Conservation (phyloP, 768 basidiomycete genomes). For the Rhodotorula kratochvilovae region DNA sequence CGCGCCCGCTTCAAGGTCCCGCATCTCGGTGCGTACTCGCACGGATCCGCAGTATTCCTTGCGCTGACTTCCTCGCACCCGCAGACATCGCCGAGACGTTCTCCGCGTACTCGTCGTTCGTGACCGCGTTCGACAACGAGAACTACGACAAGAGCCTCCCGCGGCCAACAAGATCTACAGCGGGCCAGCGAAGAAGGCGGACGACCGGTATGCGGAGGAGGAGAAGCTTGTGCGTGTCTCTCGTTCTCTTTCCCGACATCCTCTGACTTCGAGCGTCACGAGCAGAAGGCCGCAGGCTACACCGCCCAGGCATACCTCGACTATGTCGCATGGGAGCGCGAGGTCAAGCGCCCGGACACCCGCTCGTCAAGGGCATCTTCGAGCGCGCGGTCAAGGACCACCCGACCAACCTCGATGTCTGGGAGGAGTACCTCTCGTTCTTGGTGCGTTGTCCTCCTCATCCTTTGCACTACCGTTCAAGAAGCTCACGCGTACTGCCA, state of each 20-base stretch:
- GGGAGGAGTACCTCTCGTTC: conserved; percentile 68
- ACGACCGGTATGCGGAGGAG: conserved; percentile 33
- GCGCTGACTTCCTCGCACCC: conserved; percentile 51
- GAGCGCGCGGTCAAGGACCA: conserved; percentile 37
- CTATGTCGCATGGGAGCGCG: conserved; percentile 44
- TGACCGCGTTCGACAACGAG: conserved; percentile 68
- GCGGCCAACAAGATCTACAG: conserved; percentile 68
- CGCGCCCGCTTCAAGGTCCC: conserved; percentile 68
- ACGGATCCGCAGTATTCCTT: neutral
- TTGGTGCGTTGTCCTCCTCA: conserved; percentile 51
- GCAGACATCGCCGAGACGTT: conserved; percentile 64
- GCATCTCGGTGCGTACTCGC: conserved; percentile 53
- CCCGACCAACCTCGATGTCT: conserved; percentile 46
- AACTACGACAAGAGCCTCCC: conserved; percentile 70
- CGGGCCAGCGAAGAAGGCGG: conserved; percentile 1
- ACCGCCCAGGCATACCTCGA: conserved; percentile 31
- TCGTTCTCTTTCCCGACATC: neutral
- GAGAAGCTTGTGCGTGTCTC: conserved; percentile 23
- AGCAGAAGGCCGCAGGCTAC: conserved; percentile 17
- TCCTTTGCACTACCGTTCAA: no score
- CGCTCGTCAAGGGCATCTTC: conserved; percentile 39
- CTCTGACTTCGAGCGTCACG: neutral
- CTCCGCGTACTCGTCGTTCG: conserved; percentile 82
- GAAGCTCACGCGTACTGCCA: no score
- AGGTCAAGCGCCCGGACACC: conserved; percentile 41